These are phyloP conservation scores for Bullera alba DNA, from an alignment of 768 basidiomycete genomes.

Conservation along the genomic window DNA sequence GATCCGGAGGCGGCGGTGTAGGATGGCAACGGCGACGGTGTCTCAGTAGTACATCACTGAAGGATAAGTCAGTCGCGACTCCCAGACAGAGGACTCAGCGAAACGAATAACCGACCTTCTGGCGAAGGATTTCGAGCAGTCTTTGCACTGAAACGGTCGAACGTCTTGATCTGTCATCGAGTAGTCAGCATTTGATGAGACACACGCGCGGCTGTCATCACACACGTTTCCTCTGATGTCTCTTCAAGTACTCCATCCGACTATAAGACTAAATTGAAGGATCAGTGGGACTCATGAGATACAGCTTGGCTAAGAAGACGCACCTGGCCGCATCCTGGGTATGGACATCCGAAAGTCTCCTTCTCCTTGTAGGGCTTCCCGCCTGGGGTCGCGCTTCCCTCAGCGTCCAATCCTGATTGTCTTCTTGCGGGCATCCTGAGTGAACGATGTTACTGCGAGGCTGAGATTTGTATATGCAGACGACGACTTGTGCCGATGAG, in stretches of 20 bases:
- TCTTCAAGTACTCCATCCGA: constrained; percentile 46
- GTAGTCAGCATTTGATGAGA: too few relatives aligned
- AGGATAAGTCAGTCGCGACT: constrained; percentile 4
- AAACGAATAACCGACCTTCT: constrained; percentile 34
- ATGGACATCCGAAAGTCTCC: constrained; percentile 36
- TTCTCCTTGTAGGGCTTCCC: constrained; percentile 32
- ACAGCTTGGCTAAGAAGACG: constrained; percentile 4
- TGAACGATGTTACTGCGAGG: neutral
- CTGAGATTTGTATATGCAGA: neutral
- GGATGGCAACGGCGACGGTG: constrained; percentile 46
- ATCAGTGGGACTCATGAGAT: neutral
- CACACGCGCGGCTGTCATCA: too few relatives aligned
- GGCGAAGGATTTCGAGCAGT: constrained; percentile 46
- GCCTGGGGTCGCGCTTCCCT: constrained; percentile 17
- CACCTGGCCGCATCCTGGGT: constrained; percentile 40
- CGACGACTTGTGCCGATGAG: neutral
- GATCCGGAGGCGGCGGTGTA: constrained; percentile 27
- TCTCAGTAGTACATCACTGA: constrained; percentile 46
- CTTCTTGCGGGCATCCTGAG: constrained; percentile 3
- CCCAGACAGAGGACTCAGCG: too few relatives aligned
- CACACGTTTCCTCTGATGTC: constrained; percentile 47
- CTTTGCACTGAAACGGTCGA: constrained; percentile 45
- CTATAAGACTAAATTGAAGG: constrained; percentile 33
- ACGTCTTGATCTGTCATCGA: constrained; percentile 47
- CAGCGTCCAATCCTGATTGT: constrained; percentile 8